phyloP scores from a whole-genome alignment of 2,329 filamentous ascomycete genomes.

The Colletotrichum ledebouriae region DNA sequence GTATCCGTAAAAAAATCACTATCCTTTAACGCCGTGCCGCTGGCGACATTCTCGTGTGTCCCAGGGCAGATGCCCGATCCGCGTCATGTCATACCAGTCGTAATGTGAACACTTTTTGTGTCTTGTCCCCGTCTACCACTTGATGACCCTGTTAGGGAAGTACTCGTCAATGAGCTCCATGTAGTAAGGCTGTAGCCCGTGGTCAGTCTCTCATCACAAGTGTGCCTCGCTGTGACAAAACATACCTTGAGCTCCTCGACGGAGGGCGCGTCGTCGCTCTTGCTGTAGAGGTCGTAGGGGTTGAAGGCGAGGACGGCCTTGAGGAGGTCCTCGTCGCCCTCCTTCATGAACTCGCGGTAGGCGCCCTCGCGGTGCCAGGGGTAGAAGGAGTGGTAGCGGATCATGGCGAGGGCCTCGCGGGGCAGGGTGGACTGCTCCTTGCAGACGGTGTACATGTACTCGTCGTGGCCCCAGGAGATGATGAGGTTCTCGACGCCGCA shows the following conservation, averaged over 20 bases:
- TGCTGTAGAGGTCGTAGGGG: slow-evolving; percentile 92
- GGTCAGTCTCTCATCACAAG: slow-evolving; percentile 6
- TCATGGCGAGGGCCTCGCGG: slow-evolving; percentile 89
- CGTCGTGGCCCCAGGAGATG: slow-evolving; percentile 91
- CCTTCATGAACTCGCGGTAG: slow-evolving; percentile 86
- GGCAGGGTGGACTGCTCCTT: slow-evolving; percentile 86
- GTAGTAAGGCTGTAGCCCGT: slow-evolving; percentile 53
- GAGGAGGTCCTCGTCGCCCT: slow-evolving; percentile 84
- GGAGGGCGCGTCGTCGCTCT: slow-evolving; percentile 84
- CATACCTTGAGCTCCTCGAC: slow-evolving; percentile 77
- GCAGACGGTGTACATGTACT: slow-evolving; percentile 88
- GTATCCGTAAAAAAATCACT: slow-evolving; percentile 21
- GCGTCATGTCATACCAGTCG: slow-evolving; percentile 30
- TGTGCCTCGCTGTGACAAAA: not conserved
- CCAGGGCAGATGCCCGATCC: slow-evolving; percentile 25
- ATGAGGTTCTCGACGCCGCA: slow-evolving; percentile 91
- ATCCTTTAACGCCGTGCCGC: slow-evolving; percentile 32
- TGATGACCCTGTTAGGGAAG: slow-evolving; percentile 55
- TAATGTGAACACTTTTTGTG: slow-evolving; percentile 22
- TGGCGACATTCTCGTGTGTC: slow-evolving; percentile 1
- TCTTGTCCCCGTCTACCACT: slow-evolving; percentile 50
- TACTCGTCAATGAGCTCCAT: slow-evolving; percentile 59
- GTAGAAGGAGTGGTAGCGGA: slow-evolving; percentile 93
- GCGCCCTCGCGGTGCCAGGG: slow-evolving; percentile 88
- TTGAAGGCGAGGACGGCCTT: slow-evolving; percentile 89